phyloP scores from a whole-genome alignment of 805 yeast genomes.

The Wickerhamiella cacticola region DNA sequence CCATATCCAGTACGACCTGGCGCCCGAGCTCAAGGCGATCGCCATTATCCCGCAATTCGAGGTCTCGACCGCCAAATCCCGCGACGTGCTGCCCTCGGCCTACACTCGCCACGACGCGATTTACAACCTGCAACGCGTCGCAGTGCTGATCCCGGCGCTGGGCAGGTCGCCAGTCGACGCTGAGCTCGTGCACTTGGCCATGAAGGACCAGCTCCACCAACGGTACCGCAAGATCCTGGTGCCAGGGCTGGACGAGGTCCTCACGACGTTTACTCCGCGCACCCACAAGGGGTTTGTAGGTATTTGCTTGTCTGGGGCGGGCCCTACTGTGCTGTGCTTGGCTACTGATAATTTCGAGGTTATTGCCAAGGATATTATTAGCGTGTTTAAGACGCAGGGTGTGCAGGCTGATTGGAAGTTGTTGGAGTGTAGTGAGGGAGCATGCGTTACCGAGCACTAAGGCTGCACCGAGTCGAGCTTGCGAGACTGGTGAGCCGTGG shows the following conservation, averaged over 20 bases:
- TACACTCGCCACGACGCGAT: constrained; percentile 74
- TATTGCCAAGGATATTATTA: constrained; percentile 66
- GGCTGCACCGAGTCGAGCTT: too few relatives aligned
- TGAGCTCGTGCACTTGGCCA: constrained; percentile 75
- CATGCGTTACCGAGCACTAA: constrained; percentile 7
- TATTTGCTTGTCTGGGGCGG: constrained; percentile 93
- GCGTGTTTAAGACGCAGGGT: constrained; percentile 48
- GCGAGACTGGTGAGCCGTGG: too few relatives aligned
- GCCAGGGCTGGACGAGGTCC: constrained; percentile 79
- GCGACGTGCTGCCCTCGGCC: constrained; percentile 76
- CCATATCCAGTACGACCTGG: constrained; percentile 77
- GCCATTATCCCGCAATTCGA: constrained; percentile 91
- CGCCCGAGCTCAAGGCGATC: constrained; percentile 67
- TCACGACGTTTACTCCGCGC: constrained; percentile 67
- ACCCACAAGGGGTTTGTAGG: constrained; percentile 80
- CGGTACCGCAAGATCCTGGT: constrained; percentile 88
- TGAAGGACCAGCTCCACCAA: constrained; percentile 95
- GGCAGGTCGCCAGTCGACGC: constrained; percentile 76
- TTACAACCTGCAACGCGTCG: constrained; percentile 85
- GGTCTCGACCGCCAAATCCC: constrained; percentile 80
- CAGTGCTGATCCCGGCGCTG: constrained; percentile 83
- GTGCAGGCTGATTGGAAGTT: constrained; percentile 74
- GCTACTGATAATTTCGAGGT: constrained; percentile 81
- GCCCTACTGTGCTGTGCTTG: constrained; percentile 89
- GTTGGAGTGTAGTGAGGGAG: constrained; percentile 77